A percentile compares a stretch with the other conserved stretches of the same genome.
These are phyloP conservation scores for Penicillium palitans DNA, from an alignment of 2,329 filamentous ascomycete genomes.

Conservation along the genomic window DNA sequence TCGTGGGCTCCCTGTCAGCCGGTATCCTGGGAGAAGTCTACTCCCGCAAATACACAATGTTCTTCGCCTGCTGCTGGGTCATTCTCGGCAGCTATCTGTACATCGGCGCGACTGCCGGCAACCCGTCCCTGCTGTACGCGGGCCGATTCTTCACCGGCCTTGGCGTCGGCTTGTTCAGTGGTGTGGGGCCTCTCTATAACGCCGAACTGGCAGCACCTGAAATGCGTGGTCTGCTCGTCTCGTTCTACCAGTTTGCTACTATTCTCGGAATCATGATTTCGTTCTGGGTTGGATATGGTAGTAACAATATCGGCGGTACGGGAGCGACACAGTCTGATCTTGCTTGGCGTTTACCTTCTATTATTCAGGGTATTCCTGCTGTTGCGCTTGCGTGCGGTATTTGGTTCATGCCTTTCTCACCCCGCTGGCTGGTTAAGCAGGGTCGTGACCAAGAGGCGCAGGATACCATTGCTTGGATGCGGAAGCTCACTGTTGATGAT, in stretches of 20 bases:
- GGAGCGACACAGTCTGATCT: conserved; percentile 38
- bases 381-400: conserved; percentile 38
- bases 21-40: conserved; percentile 53
- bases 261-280: conserved; percentile 40
- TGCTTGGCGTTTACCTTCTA: conserved; percentile 49
- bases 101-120: conserved; percentile 26
- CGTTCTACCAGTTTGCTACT: conserved; percentile 38
- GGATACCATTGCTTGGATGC: conserved; percentile 28
- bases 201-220: conserved; percentile 47
- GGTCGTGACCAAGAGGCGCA: conserved; percentile 49
- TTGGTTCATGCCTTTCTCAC: conserved; percentile 56
- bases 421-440: conserved; percentile 53
- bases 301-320: conserved; percentile 42
- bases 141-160: conserved; percentile 35
- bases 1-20: conserved; percentile 44
- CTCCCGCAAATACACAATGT: conserved; percentile 54
- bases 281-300: conserved; percentile 43
- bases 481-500: conserved; percentile 35
- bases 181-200: conserved; percentile 52
- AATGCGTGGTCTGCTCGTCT: conserved; percentile 35
- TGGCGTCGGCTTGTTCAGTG: conserved; percentile 36
- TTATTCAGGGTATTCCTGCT: conserved; percentile 48
- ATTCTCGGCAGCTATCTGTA: conserved; percentile 45
- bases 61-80: conserved; percentile 53
- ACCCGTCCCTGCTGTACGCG: conserved; percentile 28